Evolutionary conservation across 768 basidiomycete species (phyloP), one percentile per base, ranked within the genome.

Genomic region (Pholiota microspora): DNA sequence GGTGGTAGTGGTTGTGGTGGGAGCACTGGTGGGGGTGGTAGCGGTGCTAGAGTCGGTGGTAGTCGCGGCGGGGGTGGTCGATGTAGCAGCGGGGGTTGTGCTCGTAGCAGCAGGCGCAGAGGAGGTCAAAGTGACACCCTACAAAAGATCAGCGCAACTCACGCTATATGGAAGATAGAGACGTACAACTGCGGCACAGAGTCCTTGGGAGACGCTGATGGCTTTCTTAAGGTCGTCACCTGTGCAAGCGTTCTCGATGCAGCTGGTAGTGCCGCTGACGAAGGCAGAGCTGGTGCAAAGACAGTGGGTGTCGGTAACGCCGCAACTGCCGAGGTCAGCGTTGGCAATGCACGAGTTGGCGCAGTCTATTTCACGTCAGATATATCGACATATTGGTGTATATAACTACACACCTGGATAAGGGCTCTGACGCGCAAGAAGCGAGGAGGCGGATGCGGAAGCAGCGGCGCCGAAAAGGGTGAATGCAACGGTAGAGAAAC

Each of bases 81-180:
- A 47, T 32, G 54, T 27, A 12, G 57, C 56, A 45, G 53, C 29
- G 23, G 55, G 61, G 29, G 56, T 29, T 16, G 59, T 52, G 49
- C 63, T 54, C 24, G 64, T 46, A 36, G 60, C 48, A 45, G 54
- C 52, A 51, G 60, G 45, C 5, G 15, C 13, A 18, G 68, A 58
- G 23, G 69, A 61, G 16, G 66, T 76, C 58, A 86, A 68, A 5
- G 79, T 82, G 4, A 86, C 80, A 54, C 82, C 82, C 83, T 85
- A 29, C 12, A 32, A 24, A 52, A 45, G 52, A 42, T 49, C 42
- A 36, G 42, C 36, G 25, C 4, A 45, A 46, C 9, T 21, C 18
- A 42, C 38, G n/a, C 13, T 12, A 7, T 5, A 25, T 21, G 2
- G 31, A 38, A 40, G 32, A 24, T n/a, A 51, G 15, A 49, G 12